Conservation (phyloP, 495 filamentous ascomycete species). For the Sordaria brevicollis region DNA sequence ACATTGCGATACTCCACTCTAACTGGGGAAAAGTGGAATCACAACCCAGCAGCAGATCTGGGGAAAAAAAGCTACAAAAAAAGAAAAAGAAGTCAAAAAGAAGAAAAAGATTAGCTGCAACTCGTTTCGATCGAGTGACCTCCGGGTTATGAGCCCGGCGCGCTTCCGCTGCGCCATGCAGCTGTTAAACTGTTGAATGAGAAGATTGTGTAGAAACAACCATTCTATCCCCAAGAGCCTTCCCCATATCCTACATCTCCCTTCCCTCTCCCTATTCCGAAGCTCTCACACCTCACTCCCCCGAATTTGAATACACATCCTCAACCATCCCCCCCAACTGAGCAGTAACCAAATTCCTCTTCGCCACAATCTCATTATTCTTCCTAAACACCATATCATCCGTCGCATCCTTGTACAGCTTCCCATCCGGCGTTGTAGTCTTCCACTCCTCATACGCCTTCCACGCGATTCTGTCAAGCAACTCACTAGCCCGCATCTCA, state of each 20-base stretch:
- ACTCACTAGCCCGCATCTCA: conserved; percentile 4
- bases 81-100: background rate
- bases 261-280: background rate
- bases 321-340: background rate
- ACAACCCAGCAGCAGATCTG: background rate
- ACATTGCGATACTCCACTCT: background rate
- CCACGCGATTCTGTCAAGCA: conserved; percentile 13
- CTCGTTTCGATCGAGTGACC: conserved; percentile 8
- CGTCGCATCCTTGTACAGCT: conserved; percentile 14
- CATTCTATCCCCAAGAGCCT: background rate
- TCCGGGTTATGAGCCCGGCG: conserved; percentile 8
- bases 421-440: conserved; percentile 14
- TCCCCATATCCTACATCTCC: background rate
- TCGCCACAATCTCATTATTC: conserved; percentile 3
- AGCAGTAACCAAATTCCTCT: background rate
- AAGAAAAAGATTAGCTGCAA: background rate
- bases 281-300: no score
- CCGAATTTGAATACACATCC: background rate
- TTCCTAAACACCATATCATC: conserved; percentile 18
- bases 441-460: conserved; percentile 19
- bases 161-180: conserved; percentile 8
- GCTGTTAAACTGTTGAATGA: background rate
- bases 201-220: background rate
- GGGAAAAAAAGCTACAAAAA: background rate
- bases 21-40: background rate